phyloP scores from a whole-genome alignment of 495 filamentous ascomycete genomes.

The Penicillium coffeae region DNA sequence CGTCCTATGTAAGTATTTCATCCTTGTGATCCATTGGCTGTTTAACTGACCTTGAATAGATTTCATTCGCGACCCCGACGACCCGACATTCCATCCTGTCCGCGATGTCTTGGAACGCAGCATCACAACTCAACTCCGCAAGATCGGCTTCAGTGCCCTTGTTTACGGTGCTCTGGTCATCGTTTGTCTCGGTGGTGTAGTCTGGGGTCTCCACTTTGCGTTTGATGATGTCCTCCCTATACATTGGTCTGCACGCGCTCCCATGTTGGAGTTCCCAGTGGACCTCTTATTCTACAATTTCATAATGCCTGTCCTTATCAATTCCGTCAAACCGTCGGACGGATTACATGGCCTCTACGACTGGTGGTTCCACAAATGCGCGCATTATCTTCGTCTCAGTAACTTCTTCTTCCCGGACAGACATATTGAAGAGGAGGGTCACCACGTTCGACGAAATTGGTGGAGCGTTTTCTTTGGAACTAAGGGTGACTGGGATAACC shows the following conservation, averaged over 20 bases:
- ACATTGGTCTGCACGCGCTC: conserved; percentile 85
- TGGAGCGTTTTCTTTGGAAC: conserved; percentile 40
- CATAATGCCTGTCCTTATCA: conserved; percentile 78
- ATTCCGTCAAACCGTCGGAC: conserved; percentile 78
- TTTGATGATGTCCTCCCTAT: conserved; percentile 76
- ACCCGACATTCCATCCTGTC: conserved; percentile 96
- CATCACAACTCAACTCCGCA: conserved; percentile 87
- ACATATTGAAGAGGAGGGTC: conserved; percentile 77
- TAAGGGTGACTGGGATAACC: conserved; percentile 47
- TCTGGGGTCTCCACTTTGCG: conserved; percentile 76
- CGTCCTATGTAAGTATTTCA: conserved; percentile 71
- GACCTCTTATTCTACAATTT: conserved; percentile 97
- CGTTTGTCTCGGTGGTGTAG: conserved; percentile 88
- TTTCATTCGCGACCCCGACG: conserved; percentile 98
- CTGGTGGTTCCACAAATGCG: conserved; percentile 95
- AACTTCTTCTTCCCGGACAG: conserved; percentile 91
- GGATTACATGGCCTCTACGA: conserved; percentile 78
- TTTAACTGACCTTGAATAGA: conserved; percentile 44
- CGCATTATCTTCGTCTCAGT: conserved; percentile 71
- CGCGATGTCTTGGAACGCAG: conserved; percentile 93
- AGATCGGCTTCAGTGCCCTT: conserved; percentile 92
- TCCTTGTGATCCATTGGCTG: not conserved
- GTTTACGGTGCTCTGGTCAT: conserved; percentile 94
- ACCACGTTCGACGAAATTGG: conserved; percentile 54
- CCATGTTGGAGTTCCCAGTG: conserved; percentile 89